Base-by-base conservation (phyloP, 345 rosid genomes). In the Ailanthus altissimus region DNA sequence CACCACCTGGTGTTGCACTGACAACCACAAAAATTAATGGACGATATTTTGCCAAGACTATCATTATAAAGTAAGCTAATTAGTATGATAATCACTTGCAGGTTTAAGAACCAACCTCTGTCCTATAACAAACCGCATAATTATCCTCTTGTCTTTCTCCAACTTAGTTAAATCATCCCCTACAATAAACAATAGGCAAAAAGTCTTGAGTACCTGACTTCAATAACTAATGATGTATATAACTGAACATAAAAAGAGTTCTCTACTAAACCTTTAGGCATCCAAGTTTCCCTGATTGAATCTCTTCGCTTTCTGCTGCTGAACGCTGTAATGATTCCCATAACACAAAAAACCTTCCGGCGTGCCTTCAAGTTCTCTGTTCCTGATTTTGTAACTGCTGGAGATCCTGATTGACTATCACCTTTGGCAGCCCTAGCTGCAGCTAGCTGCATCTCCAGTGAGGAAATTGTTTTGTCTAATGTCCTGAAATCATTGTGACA, bases 291-390 rank as follows among this genome's bases (percentile, higher is more conserved):
- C 79, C 97, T 86, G 68, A 92, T 89, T n/a, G 97, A 92, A 72
- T 92, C 91, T 74, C 97, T 80, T 73, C 94, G 83, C 70, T 89
- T 92, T 85, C 97, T 87, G 81, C 94, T 92, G 84, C 97, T 89
- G 85, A 92, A 92, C 63, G 92, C 92, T 43, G 97, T 92, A 9
- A 89, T 88, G 80, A 92, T 87, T 75, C 97, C 97, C 97, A 90
- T 90, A 38, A 90, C 92, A 86, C 87, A 89, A 86, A 92, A 90
- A 72, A 89, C 85, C 82, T 89, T 89, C 74, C 74, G 89, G 54
- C 90, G 89, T 60, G 80, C 79, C 81, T 84, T 93, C 53, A 83
- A 79, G 13, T 82, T 82, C 71, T 90, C 85, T 3, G 67, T 73
- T 78, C 85, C 85, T 69, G 88, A 77, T 64, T 86, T 81, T 53